Base-by-base conservation (phyloP, 2,329 filamentous ascomycete species). In the Scedosporium boydii region DNA sequence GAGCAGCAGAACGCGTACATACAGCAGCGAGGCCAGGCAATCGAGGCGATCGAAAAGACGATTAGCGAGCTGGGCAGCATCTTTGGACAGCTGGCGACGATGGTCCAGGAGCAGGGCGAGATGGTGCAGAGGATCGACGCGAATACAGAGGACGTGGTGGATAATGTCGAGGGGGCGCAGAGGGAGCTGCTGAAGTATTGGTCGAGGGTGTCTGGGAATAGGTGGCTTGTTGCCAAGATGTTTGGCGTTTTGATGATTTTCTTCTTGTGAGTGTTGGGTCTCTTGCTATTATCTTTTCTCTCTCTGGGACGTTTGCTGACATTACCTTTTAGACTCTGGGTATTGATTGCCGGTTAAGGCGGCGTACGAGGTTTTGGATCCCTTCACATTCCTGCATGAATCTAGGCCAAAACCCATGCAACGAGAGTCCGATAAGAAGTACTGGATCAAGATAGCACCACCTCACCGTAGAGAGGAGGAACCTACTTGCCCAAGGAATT, bases 41-140 rank as follows among this genome's bases (percentile, higher is more conserved):
- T 99, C 66, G 93, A 98, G 72, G 90, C 92, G 4, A 99, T 99
- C 64, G 95, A 99, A 74, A 87, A 90, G 68, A 99, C 95, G 1
- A 99, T 99, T 68, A 87, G 85, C 66, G 95, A 99, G 73, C 81
- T 99, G 1, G 95, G 95, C 29, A 79, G 79, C 59, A 97, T 97
- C 65, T 98, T 98, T 73, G 91, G 92, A 7, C 93, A 99, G 75
- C 79, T 99, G 59, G 93, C 95, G 42, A 87, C 91, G 67, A 98
- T 99, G 95, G 95, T 99, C 34, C 91, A 89, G 62, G 93, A 99
- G 74, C 95, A 99, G 77, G 91, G 90, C 65, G 95, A 97, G 76
- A 96, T 96, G 89, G 96, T 99, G 67, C 91, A 98, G 76, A 83
- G 93, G 59, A 97, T 97, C 71, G 93, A 98, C 70, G 93, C 93